phyloP scores from a whole-genome alignment of 1,284 basidiomycete genomes.

The Cutaneotrichosporon sp. region DNA sequence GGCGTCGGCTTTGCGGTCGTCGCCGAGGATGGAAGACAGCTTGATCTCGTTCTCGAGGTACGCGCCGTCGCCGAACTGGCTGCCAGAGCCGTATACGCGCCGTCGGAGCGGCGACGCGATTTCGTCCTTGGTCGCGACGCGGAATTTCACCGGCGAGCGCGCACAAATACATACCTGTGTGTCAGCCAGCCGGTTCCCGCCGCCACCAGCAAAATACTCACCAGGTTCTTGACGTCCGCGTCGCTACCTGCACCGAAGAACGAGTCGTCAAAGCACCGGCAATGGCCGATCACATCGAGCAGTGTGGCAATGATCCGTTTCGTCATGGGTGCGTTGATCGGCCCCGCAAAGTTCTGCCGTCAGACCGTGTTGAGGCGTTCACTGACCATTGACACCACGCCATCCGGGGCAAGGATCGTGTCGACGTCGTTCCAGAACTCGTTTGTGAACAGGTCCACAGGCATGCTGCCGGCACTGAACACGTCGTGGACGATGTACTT shows the following conservation, averaged over 20 bases:
- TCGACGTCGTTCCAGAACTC: slow-evolving; percentile 75
- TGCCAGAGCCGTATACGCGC: slow-evolving; percentile 26
- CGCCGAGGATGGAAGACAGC: slow-evolving; percentile 23
- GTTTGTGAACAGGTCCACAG: slow-evolving; percentile 69
- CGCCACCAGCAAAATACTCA: slow-evolving; percentile 44
- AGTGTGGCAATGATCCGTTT: slow-evolving; percentile 66
- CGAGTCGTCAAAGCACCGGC: slow-evolving; percentile 72
- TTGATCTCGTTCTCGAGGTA: slow-evolving; percentile 23
- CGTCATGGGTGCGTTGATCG: slow-evolving; percentile 58
- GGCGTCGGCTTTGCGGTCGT: neutral
- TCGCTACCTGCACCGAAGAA: slow-evolving; percentile 46
- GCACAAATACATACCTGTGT: slow-evolving; percentile 13
- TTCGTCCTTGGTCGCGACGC: slow-evolving; percentile 49
- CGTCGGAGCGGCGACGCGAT: slow-evolving; percentile 30
- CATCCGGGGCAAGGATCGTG: slow-evolving; percentile 61
- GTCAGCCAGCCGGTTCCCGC: slow-evolving; percentile 45
- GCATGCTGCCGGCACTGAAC: slow-evolving; percentile 82
- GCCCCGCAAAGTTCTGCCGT: slow-evolving; percentile 66
- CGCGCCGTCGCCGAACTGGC: slow-evolving; percentile 16
- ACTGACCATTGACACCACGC: slow-evolving; percentile 71
- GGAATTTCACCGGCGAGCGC: slow-evolving; percentile 58
- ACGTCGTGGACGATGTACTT: slow-evolving; percentile 83
- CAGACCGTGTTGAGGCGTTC: neutral
- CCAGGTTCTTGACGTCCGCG: slow-evolving; percentile 67
- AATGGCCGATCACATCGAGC: slow-evolving; percentile 61